Base-by-base conservation (phyloP, 2,329 filamentous ascomycete species). In the Apiospora malaysiana region DNA sequence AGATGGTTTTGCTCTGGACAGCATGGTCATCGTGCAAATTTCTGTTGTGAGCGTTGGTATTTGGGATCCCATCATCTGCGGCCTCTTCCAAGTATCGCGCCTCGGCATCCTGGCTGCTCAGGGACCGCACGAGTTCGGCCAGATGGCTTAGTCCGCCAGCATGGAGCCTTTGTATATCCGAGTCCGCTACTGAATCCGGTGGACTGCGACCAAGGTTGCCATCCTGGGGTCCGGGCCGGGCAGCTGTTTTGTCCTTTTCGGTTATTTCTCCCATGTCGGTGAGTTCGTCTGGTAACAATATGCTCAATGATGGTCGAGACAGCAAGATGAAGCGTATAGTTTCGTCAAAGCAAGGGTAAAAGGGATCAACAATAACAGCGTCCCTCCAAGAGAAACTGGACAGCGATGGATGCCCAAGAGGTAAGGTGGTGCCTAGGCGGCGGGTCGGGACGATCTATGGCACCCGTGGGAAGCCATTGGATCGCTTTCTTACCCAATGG, bases 51-150 rank as follows among this genome's bases (percentile, higher is more conserved):
- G 2, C 3, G n/a, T 63, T 10, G 76, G 76, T 21, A 71, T 68
- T 78, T 75, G 70, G 80, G 32, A 77, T 71, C 27, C 74, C 73
- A 67, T 83, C 81, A 63, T 84, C 82, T 42, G 78, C 81, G 21
- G 79, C 75, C 74, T 87, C 85, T 42, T 83, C 79, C 56, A 81
- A 78, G 72, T 85, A 85, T 25, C 81, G 78, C 23, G 76, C 74
- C 56, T 78, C 78, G 16, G 83, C 82, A 73, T 87, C 84, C 69
- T 79, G 77, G n/a, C 83, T 79, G 56, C 84, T 81, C 37, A 81
- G 77, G 42, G 32, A 18, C 23, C 12, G 46, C 18, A 40, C 32
- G 4, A 63, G 27, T 9, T 63, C 56, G 32, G 21, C 21, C 56
- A 63, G 56, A 21, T 40, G 56, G 21, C 32, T 40, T 4, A 40